These are phyloP conservation scores for Alternaria triticina DNA, from an alignment of 2,329 filamentous ascomycete genomes.

Conservation along the genomic window DNA sequence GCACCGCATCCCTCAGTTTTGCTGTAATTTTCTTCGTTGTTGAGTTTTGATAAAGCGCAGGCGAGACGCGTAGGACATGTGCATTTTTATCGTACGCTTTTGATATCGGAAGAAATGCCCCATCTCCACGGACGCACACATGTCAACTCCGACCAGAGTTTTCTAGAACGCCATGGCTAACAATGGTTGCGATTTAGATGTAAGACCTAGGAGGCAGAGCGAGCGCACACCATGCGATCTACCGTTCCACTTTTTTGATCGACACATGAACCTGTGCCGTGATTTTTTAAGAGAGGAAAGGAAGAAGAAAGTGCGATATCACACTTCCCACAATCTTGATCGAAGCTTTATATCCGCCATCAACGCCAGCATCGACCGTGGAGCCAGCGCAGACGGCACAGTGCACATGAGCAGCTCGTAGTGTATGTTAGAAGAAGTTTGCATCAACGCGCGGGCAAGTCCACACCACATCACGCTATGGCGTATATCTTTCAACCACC, in stretches of 20 bases:
- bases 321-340: not conserved
- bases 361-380: fast-evolving
- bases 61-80: not conserved
- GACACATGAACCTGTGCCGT: no score
- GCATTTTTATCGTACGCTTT: not conserved
- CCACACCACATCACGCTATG: no score
- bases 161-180: no score
- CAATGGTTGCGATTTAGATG: not conserved
- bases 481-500: no score
- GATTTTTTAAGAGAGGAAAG: no score
- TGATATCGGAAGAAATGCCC: not conserved
- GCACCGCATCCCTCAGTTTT: not conserved
- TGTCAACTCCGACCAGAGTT: no score
- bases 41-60: not conserved
- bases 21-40: no score
- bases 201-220: not conserved
- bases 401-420: no score
- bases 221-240: not conserved
- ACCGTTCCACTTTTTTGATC: no score
- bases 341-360: not conserved
- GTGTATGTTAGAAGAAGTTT: no score
- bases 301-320: not conserved
- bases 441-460: not conserved
- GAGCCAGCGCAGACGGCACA: not conserved
- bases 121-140: not conserved